Conservation (phyloP, 176 grass and related monocot species). For the Olyra latifolia region DNA sequence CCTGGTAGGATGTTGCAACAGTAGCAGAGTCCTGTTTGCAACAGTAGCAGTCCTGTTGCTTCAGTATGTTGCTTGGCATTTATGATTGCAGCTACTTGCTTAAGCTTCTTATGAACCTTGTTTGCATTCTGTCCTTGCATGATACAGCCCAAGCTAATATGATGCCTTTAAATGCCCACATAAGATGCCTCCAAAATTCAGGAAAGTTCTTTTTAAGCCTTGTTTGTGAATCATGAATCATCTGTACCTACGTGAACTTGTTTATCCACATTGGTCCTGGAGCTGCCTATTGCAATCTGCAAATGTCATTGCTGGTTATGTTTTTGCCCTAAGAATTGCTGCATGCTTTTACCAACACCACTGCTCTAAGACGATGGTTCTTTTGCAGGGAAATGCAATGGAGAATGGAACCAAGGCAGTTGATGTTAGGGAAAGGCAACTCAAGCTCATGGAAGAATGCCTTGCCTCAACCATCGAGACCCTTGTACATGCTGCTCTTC, state of each 20-base stretch:
- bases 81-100: neutral
- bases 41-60: neutral
- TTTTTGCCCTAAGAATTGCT: slow-evolving; percentile 1
- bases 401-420: neutral
- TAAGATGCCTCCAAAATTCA: neutral
- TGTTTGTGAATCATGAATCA: neutral
- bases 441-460: neutral
- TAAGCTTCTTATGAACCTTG: neutral
- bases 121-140: neutral
- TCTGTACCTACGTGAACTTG: neutral
- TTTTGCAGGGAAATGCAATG: slow-evolving; percentile 25
- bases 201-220: neutral
- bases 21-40: neutral
- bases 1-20: neutral
- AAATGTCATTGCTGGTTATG: neutral
- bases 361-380: neutral
- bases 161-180: neutral
- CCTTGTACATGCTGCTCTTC: slow-evolving; percentile 29
- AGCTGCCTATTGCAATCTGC: neutral
- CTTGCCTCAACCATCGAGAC: neutral
- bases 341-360: neutral
- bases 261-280: neutral
- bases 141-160: neutral
- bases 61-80: neutral
- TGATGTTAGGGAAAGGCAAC: slow-evolving; percentile 9